Evolutionary conservation across 2,329 filamentous ascomycete genomes (phyloP), one percentile per base, ranked within the genome.

Genomic region (Aspergillus felis): DNA sequence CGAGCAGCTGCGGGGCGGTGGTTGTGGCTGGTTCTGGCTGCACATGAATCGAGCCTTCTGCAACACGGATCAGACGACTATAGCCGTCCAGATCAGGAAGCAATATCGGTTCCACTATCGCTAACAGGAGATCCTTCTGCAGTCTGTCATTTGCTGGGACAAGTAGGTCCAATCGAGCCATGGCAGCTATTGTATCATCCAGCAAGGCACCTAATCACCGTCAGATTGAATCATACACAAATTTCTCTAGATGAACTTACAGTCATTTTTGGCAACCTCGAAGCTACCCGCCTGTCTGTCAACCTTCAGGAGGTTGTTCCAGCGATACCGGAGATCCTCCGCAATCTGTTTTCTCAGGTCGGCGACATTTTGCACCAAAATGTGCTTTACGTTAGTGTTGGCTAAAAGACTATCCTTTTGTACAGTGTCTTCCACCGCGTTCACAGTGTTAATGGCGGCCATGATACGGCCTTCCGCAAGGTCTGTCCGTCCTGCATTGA

Each of bases 311-410:
- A 93, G 77, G 0, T 81, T 78, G 57, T 83, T 83, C 91, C 92
- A 97, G n/a, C 87, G 82, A 55, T 81, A 79, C 47, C 84, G 82
- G 42, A 94, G 82, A 8, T 84, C 83, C 44, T 88, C 83, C 57
- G 86, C 82, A 24, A 94, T 82, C 22, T 83, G 80, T 2, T 82
- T 81, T 60, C 87, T 87, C 56, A 96, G 77, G 65, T 87, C 84
- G 27, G 85, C 84, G 1, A 84, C 82, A 61, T 87, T 84, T 48
- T 84, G 74, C 60, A 87, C 81, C 3, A 96, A 75, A 25, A 95
- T 76, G 55, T 82, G 63, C 62, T 71, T 67, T 35, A 78, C 68
- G 62, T 71, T 74, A n/a, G 68, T 73, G 57, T 73, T 72, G 44
- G 60, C 63, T 25, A 73, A 69, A 24, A 71, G 66, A 28, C 61